Evolutionary conservation across 352 stramenopile species (phyloP), one percentile per base, ranked within the genome.

Genomic region (Phytophthora ohioensis): DNA sequence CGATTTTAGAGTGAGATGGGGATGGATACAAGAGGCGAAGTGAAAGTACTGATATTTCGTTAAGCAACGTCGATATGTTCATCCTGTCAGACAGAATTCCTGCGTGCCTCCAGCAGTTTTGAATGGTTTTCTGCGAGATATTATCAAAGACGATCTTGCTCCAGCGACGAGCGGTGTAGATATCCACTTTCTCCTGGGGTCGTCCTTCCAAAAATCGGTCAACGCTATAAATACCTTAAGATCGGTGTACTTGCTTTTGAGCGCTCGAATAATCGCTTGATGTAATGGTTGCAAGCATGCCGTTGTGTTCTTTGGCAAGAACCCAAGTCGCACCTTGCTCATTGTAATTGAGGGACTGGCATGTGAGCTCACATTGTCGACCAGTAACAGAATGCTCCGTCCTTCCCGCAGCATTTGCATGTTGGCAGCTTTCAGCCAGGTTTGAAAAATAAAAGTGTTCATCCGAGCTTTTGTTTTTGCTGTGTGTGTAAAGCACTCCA

Each of bases 181-280:
- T 52, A 52, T 52, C 45, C 10, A 52, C 45, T 52, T 52, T 31
- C 45, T 52, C n/a, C 21, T 52, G 45, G 21, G n/a, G 7, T 13
- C 45, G 45, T 32, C 45, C 45, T 52, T 52, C 45, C 5, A 52
- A n/a, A 52, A 52, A 48, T 5, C 42, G 42, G 42, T 48, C 42
- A 48, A 52, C 45, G 21, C n/a, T n/a, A 34, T 52, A 52, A 52
- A 15, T 15, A 47, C 41, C 41, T 47, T 47, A 2, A 41, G 11
- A 41, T 41, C 36, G 7, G 7, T 41, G 36, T 41, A 41, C 36
- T 41, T 41, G 11, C 36, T 41, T 11, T 41, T 41, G 7, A 41
- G 11, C 0, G 36, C 36, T 41, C 36, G 36, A 41, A 41, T 41
- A 41, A 41, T 41, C 7, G 2, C 36, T 41, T 41, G 36, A 41